Conservation (phyloP, 2,329 filamentous ascomycete species). For the Aspergillus chevalieri region DNA sequence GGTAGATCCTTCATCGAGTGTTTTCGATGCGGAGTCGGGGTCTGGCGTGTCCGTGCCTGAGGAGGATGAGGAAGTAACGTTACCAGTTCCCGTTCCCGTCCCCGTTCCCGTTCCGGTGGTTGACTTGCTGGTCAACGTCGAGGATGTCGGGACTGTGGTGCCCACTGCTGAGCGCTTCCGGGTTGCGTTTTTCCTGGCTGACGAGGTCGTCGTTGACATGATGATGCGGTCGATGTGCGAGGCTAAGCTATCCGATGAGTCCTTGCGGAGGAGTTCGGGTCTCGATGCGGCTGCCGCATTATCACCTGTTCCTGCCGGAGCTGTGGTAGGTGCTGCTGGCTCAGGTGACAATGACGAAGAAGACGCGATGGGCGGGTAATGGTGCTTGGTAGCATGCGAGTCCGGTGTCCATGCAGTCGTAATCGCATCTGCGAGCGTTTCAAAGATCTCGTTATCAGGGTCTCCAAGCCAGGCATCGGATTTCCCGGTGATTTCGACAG, state of each 20-base stretch:
- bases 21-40: too few species aligned
- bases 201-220: constrained; percentile 33
- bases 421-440: constrained; percentile 78
- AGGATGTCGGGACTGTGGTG: constrained; percentile 32
- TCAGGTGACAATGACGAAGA: constrained; percentile 11
- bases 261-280: constrained; percentile 24
- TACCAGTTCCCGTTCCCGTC: background rate
- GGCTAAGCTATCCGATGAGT: constrained; percentile 35
- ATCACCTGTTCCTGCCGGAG: too few species aligned
- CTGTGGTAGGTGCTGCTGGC: constrained; percentile 1
- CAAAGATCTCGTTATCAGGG: constrained; percentile 83
- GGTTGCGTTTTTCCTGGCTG: constrained; percentile 20
- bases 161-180: constrained; percentile 22
- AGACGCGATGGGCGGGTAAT: constrained; percentile 24
- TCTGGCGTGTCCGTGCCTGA: too few species aligned
- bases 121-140: constrained; percentile 28
- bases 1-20: too few species aligned
- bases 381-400: constrained; percentile 24
- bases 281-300: constrained; percentile 8
- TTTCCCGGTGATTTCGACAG: constrained; percentile 80
- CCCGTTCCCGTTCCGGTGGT: background rate
- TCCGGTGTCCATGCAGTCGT: constrained; percentile 68
- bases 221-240: constrained; percentile 36
- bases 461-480: constrained; percentile 96
- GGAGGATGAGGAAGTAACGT: too few species aligned